Evolutionary conservation across 2,329 filamentous ascomycete genomes (phyloP).

Genomic region (Arthrobotrys pseudoclavata): DNA sequence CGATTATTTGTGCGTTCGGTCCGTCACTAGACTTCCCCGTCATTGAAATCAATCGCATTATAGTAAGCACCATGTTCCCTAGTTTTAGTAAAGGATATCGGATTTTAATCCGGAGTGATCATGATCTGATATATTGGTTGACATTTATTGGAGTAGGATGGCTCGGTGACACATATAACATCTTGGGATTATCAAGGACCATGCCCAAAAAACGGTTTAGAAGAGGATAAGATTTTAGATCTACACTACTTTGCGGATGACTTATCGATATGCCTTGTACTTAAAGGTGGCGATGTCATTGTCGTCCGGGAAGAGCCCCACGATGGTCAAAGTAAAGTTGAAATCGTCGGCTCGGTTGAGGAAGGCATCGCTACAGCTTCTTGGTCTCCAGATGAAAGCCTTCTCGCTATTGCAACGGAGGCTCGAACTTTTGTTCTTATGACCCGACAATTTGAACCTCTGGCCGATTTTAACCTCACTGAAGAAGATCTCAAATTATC

Average conservation of each 20-base stretch:
- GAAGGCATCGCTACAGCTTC: conserved; percentile 87
- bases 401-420: conserved; percentile 85
- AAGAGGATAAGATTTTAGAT: conserved; percentile 80
- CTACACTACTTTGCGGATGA: conserved; percentile 89
- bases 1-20: conserved; percentile 85
- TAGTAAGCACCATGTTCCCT: conserved; percentile 52
- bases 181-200: conserved; percentile 83
- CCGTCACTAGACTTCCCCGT: conserved; percentile 78
- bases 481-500: conserved; percentile 85
- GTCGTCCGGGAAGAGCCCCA: conserved; percentile 80
- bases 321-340: conserved; percentile 81
- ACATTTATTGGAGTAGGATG: conserved; percentile 60
- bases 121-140: conserved; percentile 53
- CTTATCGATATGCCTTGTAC: conserved; percentile 81
- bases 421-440: conserved; percentile 87
- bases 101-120: conserved; percentile 29
- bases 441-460: conserved; percentile 89
- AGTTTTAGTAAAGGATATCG: conserved; percentile 56
- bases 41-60: conserved; percentile 77
- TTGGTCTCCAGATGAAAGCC: conserved; percentile 96
- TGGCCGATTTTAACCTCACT: conserved; percentile 80
- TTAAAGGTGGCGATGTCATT: conserved; percentile 92
- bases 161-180: conserved; percentile 71
- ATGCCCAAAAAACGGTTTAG: conserved; percentile 80
- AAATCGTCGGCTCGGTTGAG: conserved; percentile 95